A percentile compares a stretch with the other conserved stretches of the same genome.
Conservation (phyloP, 768 basidiomycete species). For the Pisolithus albus region DNA sequence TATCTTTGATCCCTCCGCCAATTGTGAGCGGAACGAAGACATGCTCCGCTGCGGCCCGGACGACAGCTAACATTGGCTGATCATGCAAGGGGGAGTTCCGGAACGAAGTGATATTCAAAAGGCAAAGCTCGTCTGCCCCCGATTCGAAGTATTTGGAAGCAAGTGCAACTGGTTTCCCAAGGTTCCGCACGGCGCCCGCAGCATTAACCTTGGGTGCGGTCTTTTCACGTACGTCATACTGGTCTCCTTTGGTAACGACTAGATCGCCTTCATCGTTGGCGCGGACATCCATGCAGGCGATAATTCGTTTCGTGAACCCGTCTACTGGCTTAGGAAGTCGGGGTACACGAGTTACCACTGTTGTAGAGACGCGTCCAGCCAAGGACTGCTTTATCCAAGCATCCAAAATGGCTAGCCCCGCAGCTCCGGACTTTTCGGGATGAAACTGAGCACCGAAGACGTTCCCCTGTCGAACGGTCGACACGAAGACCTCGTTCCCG, state of each 20-base stretch:
- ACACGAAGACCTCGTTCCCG: slow-evolving; percentile 87
- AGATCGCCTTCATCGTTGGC: slow-evolving; percentile 94
- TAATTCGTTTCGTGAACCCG: slow-evolving; percentile 85
- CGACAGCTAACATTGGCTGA: slow-evolving; percentile 97
- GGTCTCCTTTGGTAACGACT: slow-evolving; percentile 98
- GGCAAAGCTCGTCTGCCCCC: slow-evolving; percentile 94
- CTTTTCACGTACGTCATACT: slow-evolving; percentile 96
- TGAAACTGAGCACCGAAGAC: slow-evolving; percentile 95
- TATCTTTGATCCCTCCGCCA: slow-evolving; percentile 96
- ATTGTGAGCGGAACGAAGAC: slow-evolving; percentile 98
- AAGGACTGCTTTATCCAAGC: slow-evolving; percentile 68
- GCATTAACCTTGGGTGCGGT: slow-evolving; percentile 31
- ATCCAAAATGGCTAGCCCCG: slow-evolving; percentile 74
- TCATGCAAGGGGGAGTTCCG: slow-evolving; percentile 91
- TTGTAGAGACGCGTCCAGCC: slow-evolving; percentile 30
- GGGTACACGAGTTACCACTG: slow-evolving; percentile 28
- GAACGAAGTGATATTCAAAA: slow-evolving; percentile 99
- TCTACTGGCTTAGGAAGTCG: slow-evolving; percentile 42
- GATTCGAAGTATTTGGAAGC: slow-evolving; percentile 78
- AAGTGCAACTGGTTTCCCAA: slow-evolving; percentile 94
- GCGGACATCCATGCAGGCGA: slow-evolving; percentile 97
- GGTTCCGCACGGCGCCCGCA: slow-evolving; percentile 84
- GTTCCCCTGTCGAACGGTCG: slow-evolving; percentile 74
- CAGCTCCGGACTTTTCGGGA: slow-evolving; percentile 91
- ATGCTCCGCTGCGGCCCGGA: slow-evolving; percentile 79